phyloP scores from a whole-genome alignment of 148 eudicot species.

The Agrostemma githago region DNA sequence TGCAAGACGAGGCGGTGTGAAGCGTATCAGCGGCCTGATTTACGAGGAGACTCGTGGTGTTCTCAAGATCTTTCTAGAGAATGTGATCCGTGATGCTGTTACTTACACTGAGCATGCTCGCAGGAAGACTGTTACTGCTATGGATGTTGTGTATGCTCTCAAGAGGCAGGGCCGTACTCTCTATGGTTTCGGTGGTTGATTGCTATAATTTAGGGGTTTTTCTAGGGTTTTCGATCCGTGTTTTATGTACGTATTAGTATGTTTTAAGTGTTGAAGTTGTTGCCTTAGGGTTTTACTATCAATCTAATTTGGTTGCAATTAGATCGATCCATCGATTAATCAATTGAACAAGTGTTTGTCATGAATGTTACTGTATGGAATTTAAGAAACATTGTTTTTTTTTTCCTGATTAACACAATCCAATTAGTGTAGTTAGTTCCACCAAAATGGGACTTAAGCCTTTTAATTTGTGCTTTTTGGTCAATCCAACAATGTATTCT shows the following conservation, averaged over 20 bases:
- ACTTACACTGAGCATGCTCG: not conserved
- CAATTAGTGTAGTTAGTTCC: constrained; percentile 28
- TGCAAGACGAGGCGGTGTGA: constrained; percentile 24
- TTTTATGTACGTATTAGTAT: not conserved
- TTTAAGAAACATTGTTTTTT: too few species aligned
- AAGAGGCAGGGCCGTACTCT: constrained; percentile 30
- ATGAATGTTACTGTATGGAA: too few species aligned
- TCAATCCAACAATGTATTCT: constrained; percentile 46
- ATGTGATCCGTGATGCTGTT: too few species aligned
- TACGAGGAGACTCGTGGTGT: constrained; percentile 25
- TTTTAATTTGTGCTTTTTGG: constrained; percentile 44
- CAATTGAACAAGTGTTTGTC: too few species aligned
- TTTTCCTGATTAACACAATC: too few species aligned
- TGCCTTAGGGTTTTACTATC: too few species aligned
- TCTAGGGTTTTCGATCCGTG: not conserved
- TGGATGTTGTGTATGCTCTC: constrained; percentile 30
- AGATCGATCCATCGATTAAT: too few species aligned
- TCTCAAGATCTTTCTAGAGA: too few species aligned
- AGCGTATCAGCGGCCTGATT: constrained; percentile 26
- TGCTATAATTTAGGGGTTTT: too few species aligned
- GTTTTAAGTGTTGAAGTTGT: too few species aligned
- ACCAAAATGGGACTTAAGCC: constrained; percentile 60
- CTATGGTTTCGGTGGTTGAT: constrained; percentile 26
- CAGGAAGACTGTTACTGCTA: constrained; percentile 25
- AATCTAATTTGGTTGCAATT: too few species aligned